A percentile compares a stretch with the other conserved stretches of the same genome.
Evolutionary conservation across 345 rosid species (phyloP).

Genomic region (Trapa bicornis): DNA sequence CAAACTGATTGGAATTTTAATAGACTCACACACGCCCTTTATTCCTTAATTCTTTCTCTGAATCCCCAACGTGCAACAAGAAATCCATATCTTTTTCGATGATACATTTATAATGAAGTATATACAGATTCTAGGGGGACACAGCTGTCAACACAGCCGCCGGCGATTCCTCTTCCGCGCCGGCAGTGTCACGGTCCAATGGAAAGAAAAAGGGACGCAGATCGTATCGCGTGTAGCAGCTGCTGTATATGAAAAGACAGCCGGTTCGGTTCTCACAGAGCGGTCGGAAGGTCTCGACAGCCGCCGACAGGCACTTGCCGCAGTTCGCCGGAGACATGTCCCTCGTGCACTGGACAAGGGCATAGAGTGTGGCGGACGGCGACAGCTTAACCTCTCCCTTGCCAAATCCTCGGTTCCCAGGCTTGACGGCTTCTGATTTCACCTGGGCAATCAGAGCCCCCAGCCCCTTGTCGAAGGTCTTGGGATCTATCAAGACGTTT

Average conservation of each 20-base stretch:
- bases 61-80: too few species aligned
- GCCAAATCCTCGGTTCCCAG: slow-evolving; percentile 41
- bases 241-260: slow-evolving; percentile 51
- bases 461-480: slow-evolving; percentile 32
- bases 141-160: too few species aligned
- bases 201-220: slow-evolving; percentile 74
- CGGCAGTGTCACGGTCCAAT: too few species aligned
- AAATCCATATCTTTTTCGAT: too few species aligned
- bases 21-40: too few species aligned
- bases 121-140: too few species aligned
- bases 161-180: too few species aligned
- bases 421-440: slow-evolving; percentile 38
- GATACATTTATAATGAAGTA: too few species aligned
- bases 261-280: slow-evolving; percentile 46
- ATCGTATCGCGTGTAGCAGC: slow-evolving; percentile 63
- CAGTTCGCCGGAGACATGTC: slow-evolving; percentile 40
- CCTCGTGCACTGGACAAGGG: slow-evolving; percentile 56
- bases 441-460: slow-evolving; percentile 35
- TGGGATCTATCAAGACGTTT: slow-evolving; percentile 35
- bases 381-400: slow-evolving; percentile 40
- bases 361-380: slow-evolving; percentile 43
- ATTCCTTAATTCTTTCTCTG: too few species aligned
- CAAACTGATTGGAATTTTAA: too few species aligned
- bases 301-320: slow-evolving; percentile 62
- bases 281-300: slow-evolving; percentile 34